A percentile compares a stretch with the other conserved stretches of the same genome.
Conservation (phyloP, 2,329 filamentous ascomycete species). For the Magnaporthiopsis poae region DNA sequence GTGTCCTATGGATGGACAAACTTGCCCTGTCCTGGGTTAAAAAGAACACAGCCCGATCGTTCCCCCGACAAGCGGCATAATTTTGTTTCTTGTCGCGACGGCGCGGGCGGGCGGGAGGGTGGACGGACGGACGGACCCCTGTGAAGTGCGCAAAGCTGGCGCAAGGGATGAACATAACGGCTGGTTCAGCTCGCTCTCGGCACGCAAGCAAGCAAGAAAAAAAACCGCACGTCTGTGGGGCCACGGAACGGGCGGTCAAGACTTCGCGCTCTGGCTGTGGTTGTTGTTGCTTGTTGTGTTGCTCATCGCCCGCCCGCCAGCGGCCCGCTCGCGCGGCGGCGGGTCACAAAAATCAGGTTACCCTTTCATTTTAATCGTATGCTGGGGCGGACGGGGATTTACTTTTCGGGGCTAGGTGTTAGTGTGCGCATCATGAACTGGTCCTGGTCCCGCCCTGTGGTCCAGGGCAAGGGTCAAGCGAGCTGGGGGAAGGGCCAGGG, state of each 20-base stretch:
- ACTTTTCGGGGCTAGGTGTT: too few relatives aligned
- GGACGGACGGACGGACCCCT: too few relatives aligned
- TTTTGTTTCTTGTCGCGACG: too few relatives aligned
- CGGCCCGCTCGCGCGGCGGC: not conserved
- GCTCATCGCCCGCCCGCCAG: not conserved
- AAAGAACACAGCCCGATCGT: too few relatives aligned
- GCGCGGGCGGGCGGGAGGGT: too few relatives aligned
- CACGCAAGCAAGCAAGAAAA: too few relatives aligned
- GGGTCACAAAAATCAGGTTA: not conserved
- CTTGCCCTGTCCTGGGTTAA: too few relatives aligned
- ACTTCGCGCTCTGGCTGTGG: not conserved
- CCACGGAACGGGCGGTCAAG: not conserved
- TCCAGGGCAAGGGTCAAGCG: not conserved
- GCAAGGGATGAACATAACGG: not conserved
- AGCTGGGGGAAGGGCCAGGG: not conserved
- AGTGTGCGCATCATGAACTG: not conserved
- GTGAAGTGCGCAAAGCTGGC: too few relatives aligned
- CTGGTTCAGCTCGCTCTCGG: not conserved
- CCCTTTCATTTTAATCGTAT: not conserved
- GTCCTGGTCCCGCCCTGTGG: too few relatives aligned
- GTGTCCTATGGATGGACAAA: too few relatives aligned
- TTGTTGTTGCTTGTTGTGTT: too few relatives aligned
- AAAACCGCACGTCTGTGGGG: not conserved
- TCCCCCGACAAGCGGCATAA: too few relatives aligned
- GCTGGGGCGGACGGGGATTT: not conserved